Evolutionary conservation across 73 alveolate species (phyloP), one percentile per base, ranked within the genome.

Genomic region (Diophrys appendiculata): DNA sequence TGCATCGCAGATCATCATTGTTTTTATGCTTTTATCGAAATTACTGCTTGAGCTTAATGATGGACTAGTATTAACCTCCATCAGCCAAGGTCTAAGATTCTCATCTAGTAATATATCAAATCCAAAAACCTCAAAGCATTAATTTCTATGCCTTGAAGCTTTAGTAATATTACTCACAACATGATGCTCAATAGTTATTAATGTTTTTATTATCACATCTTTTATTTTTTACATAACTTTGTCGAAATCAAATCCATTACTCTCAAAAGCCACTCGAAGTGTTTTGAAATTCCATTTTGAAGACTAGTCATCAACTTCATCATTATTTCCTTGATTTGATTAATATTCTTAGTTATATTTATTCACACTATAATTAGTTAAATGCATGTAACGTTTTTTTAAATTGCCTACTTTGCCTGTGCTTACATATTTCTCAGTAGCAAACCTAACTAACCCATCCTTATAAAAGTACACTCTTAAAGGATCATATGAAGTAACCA

Each of bases 61-160:
- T 13, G 99, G 99, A 28, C 91, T 90, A 3, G 92, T 96, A 83
- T 96, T 96, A n/a, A 96, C 98, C 70, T 96, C 99, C 26, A 96
- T 72, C 27, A 96, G 84, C 98, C 98, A 94, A 14, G 99, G 98
- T 82, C 88, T 96, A 0, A 94, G 90, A 28, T 77, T 80, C 55
- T 82, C 90, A 84, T 96, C 99, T 29, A 96, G 84, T 25, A 96
- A 56, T 11, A 96, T 93, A 77, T 96, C 99, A 72, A 92, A 96
- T 56, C 99, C 99, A 88, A 94, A 96, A 32, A 94, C 75, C 80
- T 96, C 99, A 92, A 94, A 96, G 80, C 91, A 87, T 33, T 80
- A 74, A 84, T 85, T 80, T 78, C 89, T 91, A 72, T 92, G 80
- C 55, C 80, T 74, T 2, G 93, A 31, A 72, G 34, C 31, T n/a